Conservation (phyloP, 225 moss, liverwort and hornwort species). For the Pseudisothecium myosuroides region DNA sequence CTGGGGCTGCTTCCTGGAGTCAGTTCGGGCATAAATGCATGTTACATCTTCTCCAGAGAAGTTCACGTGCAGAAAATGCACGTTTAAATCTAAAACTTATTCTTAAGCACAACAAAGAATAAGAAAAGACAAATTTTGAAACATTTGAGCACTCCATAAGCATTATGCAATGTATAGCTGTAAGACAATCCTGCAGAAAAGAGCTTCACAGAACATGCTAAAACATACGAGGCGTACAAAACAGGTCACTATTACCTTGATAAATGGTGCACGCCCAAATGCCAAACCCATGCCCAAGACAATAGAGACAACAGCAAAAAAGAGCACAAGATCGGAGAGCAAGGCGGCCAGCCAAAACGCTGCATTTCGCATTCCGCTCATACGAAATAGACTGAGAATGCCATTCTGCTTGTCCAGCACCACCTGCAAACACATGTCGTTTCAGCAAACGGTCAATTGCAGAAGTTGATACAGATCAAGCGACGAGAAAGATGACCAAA, state of each 20-base stretch:
- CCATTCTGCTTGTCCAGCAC: conserved; percentile 70
- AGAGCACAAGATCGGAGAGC: conserved; percentile 54
- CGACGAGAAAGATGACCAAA: neutral
- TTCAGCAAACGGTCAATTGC: neutral
- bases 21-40: neutral
- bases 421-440: conserved; percentile 30
- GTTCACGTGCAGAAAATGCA: neutral
- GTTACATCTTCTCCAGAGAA: neutral
- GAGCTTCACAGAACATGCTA: neutral
- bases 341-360: conserved; percentile 76
- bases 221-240: neutral
- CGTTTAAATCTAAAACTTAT: neutral
- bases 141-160: neutral
- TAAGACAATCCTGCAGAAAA: neutral
- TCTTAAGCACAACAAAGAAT: neutral
- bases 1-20: conserved; percentile 65
- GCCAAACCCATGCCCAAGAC: conserved; percentile 51
- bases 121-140: neutral
- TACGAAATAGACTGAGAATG: conserved; percentile 52
- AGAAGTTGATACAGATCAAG: neutral
- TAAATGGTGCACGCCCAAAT: conserved; percentile 73
- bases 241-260: conserved; percentile 36
- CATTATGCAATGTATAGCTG: neutral
- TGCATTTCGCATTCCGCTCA: conserved; percentile 76
- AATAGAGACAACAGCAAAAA: conserved; percentile 39